Evolutionary conservation across 1,284 basidiomycete genomes (phyloP).

Genomic region (Neonothopanus nambi): DNA sequence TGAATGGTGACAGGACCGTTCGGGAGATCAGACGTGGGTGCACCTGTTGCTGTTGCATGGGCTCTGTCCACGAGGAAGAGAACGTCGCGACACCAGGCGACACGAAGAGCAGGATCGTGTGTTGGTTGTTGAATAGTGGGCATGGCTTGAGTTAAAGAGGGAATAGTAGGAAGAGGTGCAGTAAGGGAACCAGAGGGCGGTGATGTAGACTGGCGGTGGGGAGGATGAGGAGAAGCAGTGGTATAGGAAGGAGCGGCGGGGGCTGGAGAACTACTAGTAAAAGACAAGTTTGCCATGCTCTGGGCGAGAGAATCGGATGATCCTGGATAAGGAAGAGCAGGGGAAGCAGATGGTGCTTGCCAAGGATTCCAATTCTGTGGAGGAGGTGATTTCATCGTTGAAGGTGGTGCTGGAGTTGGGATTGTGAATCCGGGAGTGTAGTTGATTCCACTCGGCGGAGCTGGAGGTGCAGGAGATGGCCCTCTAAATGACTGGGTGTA

Average conservation of each 20-base stretch:
- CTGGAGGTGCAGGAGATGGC: neutral
- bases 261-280: slow-evolving; percentile 1
- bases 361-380: slow-evolving; percentile 12
- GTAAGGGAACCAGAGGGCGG: slow-evolving; percentile 45
- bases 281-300: slow-evolving; percentile 18
- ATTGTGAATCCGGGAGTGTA: slow-evolving; percentile 28
- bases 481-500: slow-evolving; percentile 16
- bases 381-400: neutral
- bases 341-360: slow-evolving; percentile 14
- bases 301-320: slow-evolving; percentile 23
- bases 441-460: slow-evolving; percentile 13
- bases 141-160: slow-evolving; percentile 50
- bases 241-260: slow-evolving; percentile 11
- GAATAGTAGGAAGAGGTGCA: slow-evolving; percentile 61
- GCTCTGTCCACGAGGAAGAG: slow-evolving; percentile 69
- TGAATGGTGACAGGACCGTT: slow-evolving; percentile 56
- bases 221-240: slow-evolving; percentile 8
- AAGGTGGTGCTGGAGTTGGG: slow-evolving; percentile 5
- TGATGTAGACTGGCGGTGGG: slow-evolving; percentile 15
- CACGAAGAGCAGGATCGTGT: slow-evolving; percentile 57
- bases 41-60: slow-evolving; percentile 6
- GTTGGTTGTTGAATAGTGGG: slow-evolving; percentile 40
- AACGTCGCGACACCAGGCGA: slow-evolving; percentile 81
- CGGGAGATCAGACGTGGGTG: slow-evolving; percentile 38
- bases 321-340: slow-evolving; percentile 14